These are phyloP conservation scores for Dactylis glomerata DNA, from an alignment of 176 grass and related monocot species.

Conservation along the genomic window DNA sequence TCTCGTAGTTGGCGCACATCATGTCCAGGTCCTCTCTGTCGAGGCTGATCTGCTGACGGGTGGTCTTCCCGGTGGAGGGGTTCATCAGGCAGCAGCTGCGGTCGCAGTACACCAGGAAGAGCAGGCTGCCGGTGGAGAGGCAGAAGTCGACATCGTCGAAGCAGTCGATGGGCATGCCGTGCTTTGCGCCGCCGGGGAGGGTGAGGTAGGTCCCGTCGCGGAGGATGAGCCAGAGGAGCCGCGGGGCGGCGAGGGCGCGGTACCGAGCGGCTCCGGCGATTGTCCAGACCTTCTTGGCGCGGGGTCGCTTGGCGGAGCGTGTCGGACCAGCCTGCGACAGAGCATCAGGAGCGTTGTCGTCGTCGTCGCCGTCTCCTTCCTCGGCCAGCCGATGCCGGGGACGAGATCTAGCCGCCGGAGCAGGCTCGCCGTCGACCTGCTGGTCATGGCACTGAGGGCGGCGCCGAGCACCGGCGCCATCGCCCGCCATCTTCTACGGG, in stretches of 20 bases:
- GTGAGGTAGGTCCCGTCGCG: background rate
- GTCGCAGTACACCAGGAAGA: background rate
- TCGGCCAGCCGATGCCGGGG: background rate
- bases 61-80: background rate
- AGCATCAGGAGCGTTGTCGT: background rate
- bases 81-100: background rate
- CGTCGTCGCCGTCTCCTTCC: background rate
- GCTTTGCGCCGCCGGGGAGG: background rate
- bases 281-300: background rate
- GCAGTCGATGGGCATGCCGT: background rate
- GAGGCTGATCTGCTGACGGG: background rate
- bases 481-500: background rate
- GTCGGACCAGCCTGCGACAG: background rate
- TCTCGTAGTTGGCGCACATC: background rate
- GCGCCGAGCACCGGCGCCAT: background rate
- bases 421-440: background rate
- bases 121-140: background rate
- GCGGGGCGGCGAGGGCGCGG: background rate
- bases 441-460: background rate
- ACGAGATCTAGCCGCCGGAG: background rate
- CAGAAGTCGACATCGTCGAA: background rate
- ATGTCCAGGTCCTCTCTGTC: background rate
- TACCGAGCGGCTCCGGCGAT: background rate
- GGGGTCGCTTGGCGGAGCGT: background rate
- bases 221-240: background rate